Percentiles rank a stretch among this genome's conserved stretches.
phyloP scores from a whole-genome alignment of 2,329 filamentous ascomycete species.

The Fusarium succisae region DNA sequence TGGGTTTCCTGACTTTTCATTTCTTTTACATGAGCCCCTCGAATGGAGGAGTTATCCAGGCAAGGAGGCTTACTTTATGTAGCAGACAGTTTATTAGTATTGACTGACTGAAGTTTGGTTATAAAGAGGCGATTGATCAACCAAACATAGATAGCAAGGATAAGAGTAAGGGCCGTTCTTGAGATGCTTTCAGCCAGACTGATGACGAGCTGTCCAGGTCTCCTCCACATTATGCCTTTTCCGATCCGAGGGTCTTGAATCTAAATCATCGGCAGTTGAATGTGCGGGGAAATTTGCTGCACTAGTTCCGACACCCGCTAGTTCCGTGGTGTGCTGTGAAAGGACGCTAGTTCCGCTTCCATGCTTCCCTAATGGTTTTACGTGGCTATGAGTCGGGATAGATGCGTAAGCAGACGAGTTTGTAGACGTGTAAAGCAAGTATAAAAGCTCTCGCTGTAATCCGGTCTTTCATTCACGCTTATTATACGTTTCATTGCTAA shows the following conservation, averaged over 20 bases:
- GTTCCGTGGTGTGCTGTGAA: not conserved
- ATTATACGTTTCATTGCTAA: not conserved
- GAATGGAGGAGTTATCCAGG: too few relatives aligned
- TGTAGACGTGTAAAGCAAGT: rapidly evolving
- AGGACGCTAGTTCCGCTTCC: not conserved
- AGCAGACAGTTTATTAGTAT: too few relatives aligned
- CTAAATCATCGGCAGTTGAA: not conserved
- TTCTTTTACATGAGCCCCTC: too few relatives aligned
- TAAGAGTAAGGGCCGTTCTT: too few relatives aligned
- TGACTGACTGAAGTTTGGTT: too few relatives aligned
- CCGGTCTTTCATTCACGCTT: rapidly evolving
- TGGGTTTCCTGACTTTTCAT: too few relatives aligned
- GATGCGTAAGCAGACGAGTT: too few relatives aligned
- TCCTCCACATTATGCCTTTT: not conserved
- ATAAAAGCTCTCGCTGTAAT: not conserved
- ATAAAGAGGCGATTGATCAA: too few relatives aligned
- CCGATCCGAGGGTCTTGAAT: not conserved
- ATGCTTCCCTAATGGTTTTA: rapidly evolving
- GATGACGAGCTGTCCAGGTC: too few relatives aligned
- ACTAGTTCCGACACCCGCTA: not conserved
- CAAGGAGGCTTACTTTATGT: too few relatives aligned
- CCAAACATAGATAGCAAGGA: too few relatives aligned
- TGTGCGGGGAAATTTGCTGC: not conserved
- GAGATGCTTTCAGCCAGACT: too few relatives aligned
- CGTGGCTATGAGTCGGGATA: not conserved